Evolutionary conservation across 495 filamentous ascomycete species (phyloP).

Genomic region (Neurospora sp.): DNA sequence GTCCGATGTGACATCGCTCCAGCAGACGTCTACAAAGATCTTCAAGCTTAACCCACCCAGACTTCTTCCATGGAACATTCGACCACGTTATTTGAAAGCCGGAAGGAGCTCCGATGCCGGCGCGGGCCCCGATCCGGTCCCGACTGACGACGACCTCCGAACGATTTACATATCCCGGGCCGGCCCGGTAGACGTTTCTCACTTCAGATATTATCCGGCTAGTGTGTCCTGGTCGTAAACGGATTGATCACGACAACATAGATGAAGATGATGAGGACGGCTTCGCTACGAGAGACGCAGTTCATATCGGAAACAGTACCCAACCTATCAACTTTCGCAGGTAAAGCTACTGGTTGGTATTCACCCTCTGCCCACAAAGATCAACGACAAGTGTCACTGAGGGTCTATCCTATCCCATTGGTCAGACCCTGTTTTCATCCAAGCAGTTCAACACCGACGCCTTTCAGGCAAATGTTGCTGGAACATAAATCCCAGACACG

Average conservation of each 20-base stretch:
- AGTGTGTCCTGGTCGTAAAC: neutral
- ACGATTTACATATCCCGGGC: neutral
- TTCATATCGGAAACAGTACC: neutral
- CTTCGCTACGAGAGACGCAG: neutral
- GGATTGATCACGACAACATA: neutral
- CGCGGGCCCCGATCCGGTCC: neutral
- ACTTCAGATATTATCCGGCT: neutral
- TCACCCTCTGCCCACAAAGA: neutral
- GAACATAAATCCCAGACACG: neutral
- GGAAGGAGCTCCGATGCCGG: neutral
- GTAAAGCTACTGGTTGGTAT: neutral
- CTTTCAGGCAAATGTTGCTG: neutral
- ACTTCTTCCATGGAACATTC: neutral
- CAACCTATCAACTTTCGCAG: neutral
- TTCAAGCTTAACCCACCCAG: neutral
- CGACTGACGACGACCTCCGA: neutral
- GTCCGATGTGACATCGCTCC: neutral
- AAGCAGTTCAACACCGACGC: neutral
- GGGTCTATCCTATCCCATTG: neutral
- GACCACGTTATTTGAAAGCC: neutral
- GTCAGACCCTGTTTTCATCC: neutral
- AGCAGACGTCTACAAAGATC: neutral
- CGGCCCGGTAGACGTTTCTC: neutral
- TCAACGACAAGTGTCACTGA: neutral
- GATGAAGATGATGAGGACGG: neutral